A percentile compares a stretch with the other conserved stretches of the same genome.
phyloP scores from a whole-genome alignment of 148 eudicot genomes.

The Polygonum maritimum region DNA sequence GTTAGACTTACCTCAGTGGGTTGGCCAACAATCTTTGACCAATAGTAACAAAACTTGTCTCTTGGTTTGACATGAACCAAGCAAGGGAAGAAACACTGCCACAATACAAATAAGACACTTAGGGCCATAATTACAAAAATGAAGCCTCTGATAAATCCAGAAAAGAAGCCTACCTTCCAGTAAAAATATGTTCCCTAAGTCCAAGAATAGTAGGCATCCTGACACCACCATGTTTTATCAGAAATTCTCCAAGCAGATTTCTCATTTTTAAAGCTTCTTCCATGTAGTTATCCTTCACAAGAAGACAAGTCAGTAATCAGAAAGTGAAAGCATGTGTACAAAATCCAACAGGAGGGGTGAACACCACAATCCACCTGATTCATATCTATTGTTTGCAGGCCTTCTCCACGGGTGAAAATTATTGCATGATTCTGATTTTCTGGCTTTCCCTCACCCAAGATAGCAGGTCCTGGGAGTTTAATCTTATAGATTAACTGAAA shows the following conservation, averaged over 20 bases:
- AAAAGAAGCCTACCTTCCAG: slow-evolving; percentile 5
- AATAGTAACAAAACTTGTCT: slow-evolving; percentile 13
- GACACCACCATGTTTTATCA: slow-evolving; percentile 6
- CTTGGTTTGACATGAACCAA: slow-evolving; percentile 14
- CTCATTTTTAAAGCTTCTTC: slow-evolving; percentile 15
- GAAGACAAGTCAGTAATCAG: not conserved
- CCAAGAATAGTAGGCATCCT: slow-evolving; percentile 14
- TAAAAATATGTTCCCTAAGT: slow-evolving; percentile 13
- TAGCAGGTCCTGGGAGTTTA: slow-evolving; percentile 12
- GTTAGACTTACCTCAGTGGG: slow-evolving; percentile 8
- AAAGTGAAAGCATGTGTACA: not conserved
- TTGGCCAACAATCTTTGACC: slow-evolving; percentile 14
- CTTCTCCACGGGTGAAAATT: slow-evolving; percentile 15
- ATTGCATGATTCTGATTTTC: slow-evolving; percentile 17
- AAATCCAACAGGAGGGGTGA: not conserved
- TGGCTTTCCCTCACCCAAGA: slow-evolving; percentile 16
- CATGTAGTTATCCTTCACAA: slow-evolving; percentile 14
- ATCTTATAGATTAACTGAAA: slow-evolving; percentile 8
- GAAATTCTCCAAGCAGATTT: slow-evolving; percentile 11
- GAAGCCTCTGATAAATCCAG: slow-evolving; percentile 9
- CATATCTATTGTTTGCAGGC: slow-evolving; percentile 15
- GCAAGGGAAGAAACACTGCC: slow-evolving; percentile 15
- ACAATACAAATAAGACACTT: slow-evolving; percentile 12
- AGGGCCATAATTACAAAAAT: not conserved
- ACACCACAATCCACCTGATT: slow-evolving; percentile 10